Evolutionary conservation across 108 stramenopile genomes (phyloP), one percentile per base, ranked within the genome.

Genomic region (Pseudonitzschia multistriata): DNA sequence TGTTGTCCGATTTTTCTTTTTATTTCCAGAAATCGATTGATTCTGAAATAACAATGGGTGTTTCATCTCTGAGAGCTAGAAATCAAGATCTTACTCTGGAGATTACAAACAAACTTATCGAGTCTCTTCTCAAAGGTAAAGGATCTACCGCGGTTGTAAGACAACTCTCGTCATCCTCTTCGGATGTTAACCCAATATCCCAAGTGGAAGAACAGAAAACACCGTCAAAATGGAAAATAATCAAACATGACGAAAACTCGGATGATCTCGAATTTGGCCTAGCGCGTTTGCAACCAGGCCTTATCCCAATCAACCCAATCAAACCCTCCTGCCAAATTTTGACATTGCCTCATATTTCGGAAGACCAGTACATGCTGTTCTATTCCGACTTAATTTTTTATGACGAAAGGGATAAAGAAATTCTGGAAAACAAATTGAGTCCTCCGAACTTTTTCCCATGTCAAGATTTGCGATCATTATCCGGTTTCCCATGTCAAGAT

Each of bases 301-400:
- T 45, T 5, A 15, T 33, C 7, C 36, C 53, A n/a, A 36, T 49
- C 45, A 67, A 45, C 27, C 33, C 45, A 29, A 36, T 50, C 21
- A 28, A 28, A 67, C 19, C 21, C 34, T 45, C 29, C 2, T 36
- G 24, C 8, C 19, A 49, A 7, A 49, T 67, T 36, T 45, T 59
- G 21, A 40, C 15, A 4, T n/a, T 33, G 31, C 25, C 31, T 19
- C n/a, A 33, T 59, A 36, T 35, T 21, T 33, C 34, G 31, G 24
- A 60, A 45, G 36, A 50, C 17, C 22, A 28, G 22, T 72, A 55
- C 68, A n/a, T 24, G 17, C 24, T 78, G 27, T 61, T 49, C n/a
- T 78, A 78, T 54, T 78, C 77, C 8, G 77, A 78, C 40, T 40
- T 78, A 15, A 49, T 54, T 17, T 72, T 49, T 49, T 19, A 50